These are phyloP conservation scores for Mycena floridula DNA, from an alignment of 768 basidiomycete genomes.

Conservation along the genomic window DNA sequence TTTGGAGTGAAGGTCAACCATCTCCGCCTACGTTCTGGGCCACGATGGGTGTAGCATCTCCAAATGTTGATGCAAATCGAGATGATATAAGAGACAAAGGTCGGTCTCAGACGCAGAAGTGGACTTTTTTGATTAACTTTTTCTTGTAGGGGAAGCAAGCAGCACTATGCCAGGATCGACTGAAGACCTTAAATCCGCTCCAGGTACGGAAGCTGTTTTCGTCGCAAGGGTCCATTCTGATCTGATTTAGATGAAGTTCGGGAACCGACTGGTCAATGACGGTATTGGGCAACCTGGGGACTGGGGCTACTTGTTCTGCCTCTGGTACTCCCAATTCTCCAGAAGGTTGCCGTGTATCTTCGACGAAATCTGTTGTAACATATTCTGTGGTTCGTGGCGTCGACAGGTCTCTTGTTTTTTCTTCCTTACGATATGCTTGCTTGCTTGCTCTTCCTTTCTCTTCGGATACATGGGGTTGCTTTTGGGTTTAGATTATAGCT, in stretches of 20 bases:
- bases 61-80: not conserved
- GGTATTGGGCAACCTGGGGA: not conserved
- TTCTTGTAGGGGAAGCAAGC: no score
- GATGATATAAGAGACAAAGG: no score
- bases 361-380: not conserved
- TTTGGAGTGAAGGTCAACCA: conserved; percentile 6
- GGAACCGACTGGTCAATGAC: no score
- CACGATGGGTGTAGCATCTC: not conserved
- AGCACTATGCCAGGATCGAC: no score
- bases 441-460: not conserved
- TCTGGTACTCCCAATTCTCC: not conserved
- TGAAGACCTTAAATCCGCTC: no score
- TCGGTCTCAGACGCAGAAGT: no score
- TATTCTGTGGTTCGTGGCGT: not conserved
- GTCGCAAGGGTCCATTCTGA: no score
- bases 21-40: not conserved
- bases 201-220: no score
- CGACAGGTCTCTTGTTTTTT: no score
- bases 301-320: not conserved
- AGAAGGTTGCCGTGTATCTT: not conserved
- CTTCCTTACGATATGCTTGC: not conserved
- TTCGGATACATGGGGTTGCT: not conserved
- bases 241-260: no score
- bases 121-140: no score
- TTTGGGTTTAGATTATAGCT: not conserved